Conservation (phyloP, 2,329 filamentous ascomycete species). For the Coniella lustricola region DNA sequence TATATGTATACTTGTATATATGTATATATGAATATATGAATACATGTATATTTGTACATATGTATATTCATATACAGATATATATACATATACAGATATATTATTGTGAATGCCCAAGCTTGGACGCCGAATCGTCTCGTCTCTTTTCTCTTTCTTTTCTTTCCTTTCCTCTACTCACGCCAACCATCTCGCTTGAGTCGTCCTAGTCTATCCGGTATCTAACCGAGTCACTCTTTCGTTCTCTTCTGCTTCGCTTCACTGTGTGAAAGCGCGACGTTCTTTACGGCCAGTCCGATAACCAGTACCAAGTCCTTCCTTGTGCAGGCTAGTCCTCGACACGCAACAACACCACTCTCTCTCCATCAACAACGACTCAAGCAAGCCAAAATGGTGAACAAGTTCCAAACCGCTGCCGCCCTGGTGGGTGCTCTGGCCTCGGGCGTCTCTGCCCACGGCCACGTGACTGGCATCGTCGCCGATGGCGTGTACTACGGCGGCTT, state of each 20-base stretch:
- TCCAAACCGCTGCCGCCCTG: slow-evolving; percentile 1
- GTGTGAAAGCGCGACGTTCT: slow-evolving; percentile 6
- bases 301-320: background rate
- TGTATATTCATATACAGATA: too few species aligned
- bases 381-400: slow-evolving; percentile 2
- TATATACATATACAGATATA: background rate
- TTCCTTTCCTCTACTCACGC: background rate
- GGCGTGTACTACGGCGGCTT: slow-evolving; percentile 11
- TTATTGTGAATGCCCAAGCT: background rate
- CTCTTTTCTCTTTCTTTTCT: too few species aligned
- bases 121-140: background rate
- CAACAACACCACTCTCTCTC: background rate
- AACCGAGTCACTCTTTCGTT: slow-evolving; percentile 1
- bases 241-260: slow-evolving; percentile 1
- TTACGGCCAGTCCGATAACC: background rate
- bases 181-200: background rate
- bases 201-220: background rate
- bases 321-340: background rate
- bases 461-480: slow-evolving; percentile 10
- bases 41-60: too few species aligned
- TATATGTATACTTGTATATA: too few species aligned
- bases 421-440: slow-evolving; percentile 3
- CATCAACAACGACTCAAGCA: background rate
- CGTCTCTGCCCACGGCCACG: slow-evolving; percentile 8
- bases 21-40: too few species aligned